Percentiles rank a stretch among this genome's conserved stretches.
Evolutionary conservation across 2,329 filamentous ascomycete genomes (phyloP).

Genomic region (Fusarium sp.): DNA sequence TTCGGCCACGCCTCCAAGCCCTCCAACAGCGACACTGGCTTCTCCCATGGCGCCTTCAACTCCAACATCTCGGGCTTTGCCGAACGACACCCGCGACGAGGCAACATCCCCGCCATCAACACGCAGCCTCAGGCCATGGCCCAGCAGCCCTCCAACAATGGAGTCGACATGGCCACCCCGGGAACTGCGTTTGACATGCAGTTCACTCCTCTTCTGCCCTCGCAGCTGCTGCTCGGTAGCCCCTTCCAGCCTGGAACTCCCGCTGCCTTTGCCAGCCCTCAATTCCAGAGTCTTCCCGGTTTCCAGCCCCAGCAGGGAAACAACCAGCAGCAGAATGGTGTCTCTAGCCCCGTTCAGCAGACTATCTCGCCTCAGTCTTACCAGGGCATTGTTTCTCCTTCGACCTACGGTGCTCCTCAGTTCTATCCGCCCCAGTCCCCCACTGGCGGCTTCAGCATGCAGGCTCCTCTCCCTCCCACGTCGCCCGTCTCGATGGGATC

Average conservation of each 20-base stretch:
- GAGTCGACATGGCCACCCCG: conserved; percentile 83
- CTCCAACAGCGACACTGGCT: conserved; percentile 85
- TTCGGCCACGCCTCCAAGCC: conserved; percentile 84
- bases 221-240: conserved; percentile 92
- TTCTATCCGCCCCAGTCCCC: conserved; percentile 92
- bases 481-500: conserved; percentile 81
- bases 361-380: conserved; percentile 86
- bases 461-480: conserved; percentile 70
- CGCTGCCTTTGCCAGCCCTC: conserved; percentile 87
- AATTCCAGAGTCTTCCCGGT: conserved; percentile 86
- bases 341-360: conserved; percentile 81
- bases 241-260: conserved; percentile 97
- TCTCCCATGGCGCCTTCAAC: conserved; percentile 92
- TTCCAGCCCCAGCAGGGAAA: conserved; percentile 73
- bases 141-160: conserved; percentile 60
- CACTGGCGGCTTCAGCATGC: conserved; percentile 76
- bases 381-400: conserved; percentile 87
- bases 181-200: conserved; percentile 97
- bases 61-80: conserved; percentile 88
- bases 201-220: conserved; percentile 95
- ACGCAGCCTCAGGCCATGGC: conserved; percentile 79
- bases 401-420: conserved; percentile 82
- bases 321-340: conserved; percentile 68
- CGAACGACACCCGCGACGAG: conserved; percentile 85
- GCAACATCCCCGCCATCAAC: conserved; percentile 93